These are phyloP conservation scores for Auricularia heimuer DNA, from an alignment of 768 basidiomycete genomes.

Conservation along the genomic window DNA sequence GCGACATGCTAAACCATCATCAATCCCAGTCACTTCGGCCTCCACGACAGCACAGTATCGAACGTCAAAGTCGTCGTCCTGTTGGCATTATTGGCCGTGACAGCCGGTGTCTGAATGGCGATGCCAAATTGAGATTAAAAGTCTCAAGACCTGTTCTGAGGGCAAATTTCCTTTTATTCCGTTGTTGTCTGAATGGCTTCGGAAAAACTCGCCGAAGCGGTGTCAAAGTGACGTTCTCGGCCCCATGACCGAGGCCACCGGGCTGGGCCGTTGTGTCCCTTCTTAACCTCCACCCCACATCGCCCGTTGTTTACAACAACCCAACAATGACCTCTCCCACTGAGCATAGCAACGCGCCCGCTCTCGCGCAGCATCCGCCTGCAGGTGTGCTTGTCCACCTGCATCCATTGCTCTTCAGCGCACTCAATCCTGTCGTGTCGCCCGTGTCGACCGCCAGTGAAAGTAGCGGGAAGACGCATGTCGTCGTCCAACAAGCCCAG, in stretches of 20 bases:
- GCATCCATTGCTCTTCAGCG: neutral
- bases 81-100: too few species aligned
- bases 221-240: neutral
- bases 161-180: too few species aligned
- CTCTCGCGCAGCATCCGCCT: neutral
- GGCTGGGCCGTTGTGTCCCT: neutral
- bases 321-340: neutral
- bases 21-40: too few species aligned
- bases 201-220: too few species aligned
- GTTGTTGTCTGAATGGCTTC: too few species aligned
- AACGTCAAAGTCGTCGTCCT: too few species aligned
- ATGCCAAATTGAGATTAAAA: too few species aligned
- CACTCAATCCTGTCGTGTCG: neutral
- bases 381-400: neutral
- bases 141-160: too few species aligned
- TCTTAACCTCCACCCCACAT: neutral
- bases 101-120: too few species aligned
- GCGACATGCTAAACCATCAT: too few species aligned
- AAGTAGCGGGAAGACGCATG: neutral
- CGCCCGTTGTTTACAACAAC: neutral
- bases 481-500: neutral
- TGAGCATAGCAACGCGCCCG: neutral
- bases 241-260: neutral
- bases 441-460: neutral
- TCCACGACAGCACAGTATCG: too few species aligned